phyloP scores from a whole-genome alignment of 2,329 filamentous ascomycete genomes.

The Pezicula carpinea region DNA sequence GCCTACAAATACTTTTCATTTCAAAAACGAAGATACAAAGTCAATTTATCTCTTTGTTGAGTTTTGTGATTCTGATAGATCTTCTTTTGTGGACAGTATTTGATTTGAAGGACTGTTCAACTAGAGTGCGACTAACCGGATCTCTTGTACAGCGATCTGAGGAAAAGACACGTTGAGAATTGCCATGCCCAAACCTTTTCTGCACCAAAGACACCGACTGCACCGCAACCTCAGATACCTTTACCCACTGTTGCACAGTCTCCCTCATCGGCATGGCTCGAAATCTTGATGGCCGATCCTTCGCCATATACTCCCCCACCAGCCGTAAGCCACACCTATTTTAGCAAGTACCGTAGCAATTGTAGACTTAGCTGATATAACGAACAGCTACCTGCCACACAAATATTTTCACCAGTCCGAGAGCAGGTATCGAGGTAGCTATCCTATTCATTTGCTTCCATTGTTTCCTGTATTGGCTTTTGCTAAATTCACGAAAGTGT shows the following conservation, averaged over 20 bases:
- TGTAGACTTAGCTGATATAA: no score
- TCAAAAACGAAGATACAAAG: no score
- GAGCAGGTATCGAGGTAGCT: no score
- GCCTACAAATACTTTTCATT: neutral
- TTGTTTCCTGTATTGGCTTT: neutral
- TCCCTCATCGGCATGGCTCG: slow-evolving; percentile 4
- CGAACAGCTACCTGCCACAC: neutral
- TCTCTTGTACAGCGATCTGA: neutral
- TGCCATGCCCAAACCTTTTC: slow-evolving; percentile 2
- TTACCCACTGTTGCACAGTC: neutral
- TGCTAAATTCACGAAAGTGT: neutral
- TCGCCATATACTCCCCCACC: neutral
- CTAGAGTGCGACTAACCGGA: neutral
- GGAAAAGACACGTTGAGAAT: slow-evolving; percentile 8
- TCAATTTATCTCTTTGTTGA: no score
- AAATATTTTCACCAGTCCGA: neutral
- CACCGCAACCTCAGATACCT: neutral
- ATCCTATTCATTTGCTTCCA: neutral
- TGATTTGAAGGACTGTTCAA: neutral
- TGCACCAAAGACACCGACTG: neutral
- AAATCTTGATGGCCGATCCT: slow-evolving; percentile 1
- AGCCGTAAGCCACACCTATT: neutral
- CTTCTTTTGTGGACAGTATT: neutral
- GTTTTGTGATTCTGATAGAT: no score
- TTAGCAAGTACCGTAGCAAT: no score